phyloP scores from a whole-genome alignment of 2,329 filamentous ascomycete genomes.

The Aspergillus flavus region DNA sequence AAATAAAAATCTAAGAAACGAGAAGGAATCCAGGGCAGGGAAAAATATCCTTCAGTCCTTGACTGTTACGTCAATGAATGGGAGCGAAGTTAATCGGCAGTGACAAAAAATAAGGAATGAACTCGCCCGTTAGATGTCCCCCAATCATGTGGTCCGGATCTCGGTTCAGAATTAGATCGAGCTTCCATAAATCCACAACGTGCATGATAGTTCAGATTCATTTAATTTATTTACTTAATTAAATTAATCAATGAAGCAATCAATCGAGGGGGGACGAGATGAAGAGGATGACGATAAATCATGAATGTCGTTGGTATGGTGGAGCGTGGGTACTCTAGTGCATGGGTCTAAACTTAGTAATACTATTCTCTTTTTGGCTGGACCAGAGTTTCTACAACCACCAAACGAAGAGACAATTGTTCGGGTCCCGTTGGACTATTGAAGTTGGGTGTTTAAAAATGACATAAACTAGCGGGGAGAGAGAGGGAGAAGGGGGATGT shows the following conservation, averaged over 20 bases:
- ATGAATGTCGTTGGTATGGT: background rate
- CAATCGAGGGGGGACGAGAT: background rate
- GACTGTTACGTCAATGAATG: slow-evolving; percentile 8
- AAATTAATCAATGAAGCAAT: background rate
- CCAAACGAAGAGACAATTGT: too few relatives aligned
- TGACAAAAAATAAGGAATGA: slow-evolving; percentile 5
- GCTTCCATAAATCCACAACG: slow-evolving; percentile 8
- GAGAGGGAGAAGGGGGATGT: background rate
- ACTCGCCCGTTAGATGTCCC: slow-evolving; percentile 8
- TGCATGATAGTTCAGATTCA: slow-evolving; percentile 13
- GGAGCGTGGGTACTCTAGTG: background rate
- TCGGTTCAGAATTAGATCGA: slow-evolving; percentile 17
- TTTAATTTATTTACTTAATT: background rate
- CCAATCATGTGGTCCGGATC: slow-evolving; percentile 19
- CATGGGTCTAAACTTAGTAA: background rate
- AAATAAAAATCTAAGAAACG: background rate
- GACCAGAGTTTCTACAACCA: background rate
- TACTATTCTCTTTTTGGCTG: background rate
- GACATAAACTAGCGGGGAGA: slow-evolving; percentile 4
- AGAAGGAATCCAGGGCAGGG: background rate
- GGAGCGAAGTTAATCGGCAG: slow-evolving; percentile 2
- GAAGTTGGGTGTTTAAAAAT: background rate
- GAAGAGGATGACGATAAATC: background rate
- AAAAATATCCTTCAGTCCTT: background rate
- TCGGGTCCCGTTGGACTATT: background rate